Conservation (phyloP, 352 stramenopile genomes). For the Globisporangium abappressorium region DNA sequence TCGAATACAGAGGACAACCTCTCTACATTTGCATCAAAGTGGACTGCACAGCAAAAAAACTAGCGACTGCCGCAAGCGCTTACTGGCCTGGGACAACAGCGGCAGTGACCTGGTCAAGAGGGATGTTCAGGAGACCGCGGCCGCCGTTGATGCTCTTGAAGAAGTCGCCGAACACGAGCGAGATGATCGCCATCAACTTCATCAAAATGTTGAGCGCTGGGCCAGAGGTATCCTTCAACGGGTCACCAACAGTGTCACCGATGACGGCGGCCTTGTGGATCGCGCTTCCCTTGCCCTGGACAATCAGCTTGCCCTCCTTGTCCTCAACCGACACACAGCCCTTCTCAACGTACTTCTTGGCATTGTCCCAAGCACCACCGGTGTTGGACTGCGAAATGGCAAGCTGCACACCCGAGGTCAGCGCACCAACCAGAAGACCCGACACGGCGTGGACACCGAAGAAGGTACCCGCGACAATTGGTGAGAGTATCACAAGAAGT, state of each 20-base stretch:
- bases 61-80: background rate
- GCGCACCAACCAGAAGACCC: slow-evolving; percentile 94
- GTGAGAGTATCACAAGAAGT: slow-evolving; percentile 98
- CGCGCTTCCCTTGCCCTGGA: slow-evolving; percentile 94
- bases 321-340: slow-evolving; percentile 87
- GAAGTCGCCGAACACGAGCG: slow-evolving; percentile 98
- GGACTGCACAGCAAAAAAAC: slow-evolving; percentile 9
- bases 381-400: slow-evolving; percentile 99
- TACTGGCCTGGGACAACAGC: slow-evolving; percentile 10
- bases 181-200: slow-evolving; percentile 99
- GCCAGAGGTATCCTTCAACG: slow-evolving; percentile 99
- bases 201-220: slow-evolving; percentile 99
- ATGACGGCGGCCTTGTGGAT: slow-evolving; percentile 98
- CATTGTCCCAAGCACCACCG: slow-evolving; percentile 99
- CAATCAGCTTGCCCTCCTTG: slow-evolving; percentile 90
- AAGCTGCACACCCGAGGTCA: slow-evolving; percentile 97
- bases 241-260: slow-evolving; percentile 99
- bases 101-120: slow-evolving; percentile 13
- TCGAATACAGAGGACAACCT: background rate
- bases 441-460: slow-evolving; percentile 98
- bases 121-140: slow-evolving; percentile 91
- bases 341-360: slow-evolving; percentile 99
- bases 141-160: slow-evolving; percentile 98
- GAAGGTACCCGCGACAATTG: slow-evolving; percentile 97
- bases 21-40: slow-evolving; percentile 4